Percentiles rank a stretch among this genome's conserved stretches.
These are phyloP conservation scores for Pseudogymnoascus sp. DNA, from an alignment of 2,329 filamentous ascomycete species.

Conservation along the genomic window DNA sequence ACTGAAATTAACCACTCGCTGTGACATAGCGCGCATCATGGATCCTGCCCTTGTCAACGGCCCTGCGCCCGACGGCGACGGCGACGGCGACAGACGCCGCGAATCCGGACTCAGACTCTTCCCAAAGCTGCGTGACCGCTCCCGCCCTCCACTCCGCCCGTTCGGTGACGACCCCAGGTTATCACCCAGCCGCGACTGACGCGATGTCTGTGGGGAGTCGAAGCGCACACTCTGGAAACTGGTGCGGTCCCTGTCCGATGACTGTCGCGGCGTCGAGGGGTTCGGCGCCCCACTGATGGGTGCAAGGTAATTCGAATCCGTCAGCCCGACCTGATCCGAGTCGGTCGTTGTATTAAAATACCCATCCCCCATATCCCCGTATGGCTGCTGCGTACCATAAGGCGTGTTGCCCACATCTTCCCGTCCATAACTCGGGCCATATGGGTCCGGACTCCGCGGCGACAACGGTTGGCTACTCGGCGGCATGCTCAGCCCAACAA, in stretches of 20 bases:
- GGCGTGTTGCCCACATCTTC: constrained; percentile 22
- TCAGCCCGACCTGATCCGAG: constrained; percentile 55
- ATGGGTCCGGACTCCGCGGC: constrained; percentile 27
- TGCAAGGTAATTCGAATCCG: constrained; percentile 47
- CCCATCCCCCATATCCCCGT: constrained; percentile 19
- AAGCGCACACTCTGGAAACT: constrained; percentile 51
- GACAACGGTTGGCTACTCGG: constrained; percentile 21
- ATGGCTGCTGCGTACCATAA: constrained; percentile 21
- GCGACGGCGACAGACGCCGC: constrained; percentile 44
- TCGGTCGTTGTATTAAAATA: constrained; percentile 36
- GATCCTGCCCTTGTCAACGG: constrained; percentile 65
- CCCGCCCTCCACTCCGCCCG: constrained; percentile 28
- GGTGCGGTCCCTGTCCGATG: constrained; percentile 38
- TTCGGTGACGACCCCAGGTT: constrained; percentile 46
- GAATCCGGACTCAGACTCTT: constrained; percentile 47
- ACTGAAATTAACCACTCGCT: constrained; percentile 94
- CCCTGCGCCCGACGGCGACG: constrained; percentile 56
- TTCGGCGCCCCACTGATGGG: constrained; percentile 45
- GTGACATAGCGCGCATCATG: constrained; percentile 81
- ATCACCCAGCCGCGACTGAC: constrained; percentile 33
- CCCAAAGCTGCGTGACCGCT: constrained; percentile 51
- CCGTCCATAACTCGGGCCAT: constrained; percentile 25
- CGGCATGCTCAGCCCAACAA: neutral
- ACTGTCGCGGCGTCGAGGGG: constrained; percentile 33
- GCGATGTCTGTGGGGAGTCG: constrained; percentile 32